Evolutionary conservation across 2,329 filamentous ascomycete genomes (phyloP).

Genomic region (Fusarium concolor): DNA sequence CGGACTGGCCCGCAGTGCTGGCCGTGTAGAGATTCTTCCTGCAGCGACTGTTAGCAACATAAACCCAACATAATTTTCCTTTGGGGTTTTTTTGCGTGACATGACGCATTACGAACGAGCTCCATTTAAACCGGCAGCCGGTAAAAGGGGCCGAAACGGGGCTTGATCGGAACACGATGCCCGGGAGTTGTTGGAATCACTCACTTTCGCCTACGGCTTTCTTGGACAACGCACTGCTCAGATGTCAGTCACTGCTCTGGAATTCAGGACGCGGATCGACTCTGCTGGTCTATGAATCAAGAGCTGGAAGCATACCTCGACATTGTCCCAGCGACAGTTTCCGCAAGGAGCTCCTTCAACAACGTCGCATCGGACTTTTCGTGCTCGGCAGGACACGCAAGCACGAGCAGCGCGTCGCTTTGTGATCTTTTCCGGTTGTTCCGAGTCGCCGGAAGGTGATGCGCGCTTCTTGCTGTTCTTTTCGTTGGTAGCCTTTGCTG

Average conservation of each 20-base stretch:
- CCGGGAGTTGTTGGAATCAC: conserved; percentile 52
- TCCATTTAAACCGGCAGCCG: conserved; percentile 18
- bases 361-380: conserved; percentile 94
- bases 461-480: conserved; percentile 52
- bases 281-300: conserved; percentile 10
- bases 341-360: conserved; percentile 89
- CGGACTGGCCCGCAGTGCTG: conserved; percentile 51
- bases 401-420: conserved; percentile 93
- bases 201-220: conserved; percentile 89
- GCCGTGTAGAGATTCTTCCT: conserved; percentile 60
- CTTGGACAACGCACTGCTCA: conserved; percentile 72
- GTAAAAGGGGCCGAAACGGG: conserved; percentile 10
- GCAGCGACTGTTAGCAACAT: conserved; percentile 43
- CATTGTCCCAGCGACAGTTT: conserved; percentile 85
- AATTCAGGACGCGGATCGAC: conserved; percentile 18
- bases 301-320: conserved; percentile 60
- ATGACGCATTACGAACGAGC: conserved; percentile 31
- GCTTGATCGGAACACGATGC: conserved; percentile 19
- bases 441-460: conserved; percentile 47
- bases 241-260: conserved; percentile 32
- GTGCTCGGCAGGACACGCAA: conserved; percentile 86
- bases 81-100: conserved; percentile 18
- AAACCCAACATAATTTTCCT: conserved; percentile 8
- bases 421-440: conserved; percentile 60
- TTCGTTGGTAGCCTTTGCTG: conserved; percentile 43